Evolutionary conservation across 2,329 filamentous ascomycete genomes (phyloP), one percentile per base, ranked within the genome.

Genomic region (Apiospora hydei): DNA sequence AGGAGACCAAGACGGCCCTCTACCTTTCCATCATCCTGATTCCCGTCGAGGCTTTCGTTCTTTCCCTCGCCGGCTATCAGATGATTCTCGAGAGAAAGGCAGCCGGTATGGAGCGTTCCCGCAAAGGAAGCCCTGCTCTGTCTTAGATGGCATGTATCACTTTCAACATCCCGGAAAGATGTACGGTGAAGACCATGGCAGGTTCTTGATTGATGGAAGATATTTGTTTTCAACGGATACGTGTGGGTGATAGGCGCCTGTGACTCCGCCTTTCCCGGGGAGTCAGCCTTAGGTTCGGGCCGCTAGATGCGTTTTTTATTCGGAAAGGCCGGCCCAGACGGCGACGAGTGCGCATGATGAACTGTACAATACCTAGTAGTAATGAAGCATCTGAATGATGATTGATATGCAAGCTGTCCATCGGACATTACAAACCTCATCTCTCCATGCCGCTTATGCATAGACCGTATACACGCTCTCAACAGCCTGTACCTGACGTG

Each of bases 11-110:
- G 77, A 86, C 85, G 5, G 86, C 84, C 1, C 79, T 91, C 41
- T 87, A 87, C 75, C 81, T 92, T 64, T 84, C 86, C 34, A 83
- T 90, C 71, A 79, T 90, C 74, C 83, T 91, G 68, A 85, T 91
- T 43, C 89, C 89, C 14, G 78, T 91, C 57, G 85, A 91, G 81
- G 76, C 85, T 21, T 82, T 87, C 2, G 21, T 69, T 41, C 75
- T 91, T 57, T 84, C 79, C 1, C 77, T 86, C 30, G 84, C 85
- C 3, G 84, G 80, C 21, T 85, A 84, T 73, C 84, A 88, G 76
- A 77, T 83, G 69, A 79, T 84, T 71, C 75, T 86, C 14, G 83
- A 86, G 80, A 84, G 83, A 76, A 86, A 84, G 75, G 74, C 80
- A 13, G 75, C 75, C 53, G 74, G 77, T 57, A 81, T 82, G 38